phyloP scores from a whole-genome alignment of 2,329 filamentous ascomycete genomes.

The Aspergillus arachidicola region DNA sequence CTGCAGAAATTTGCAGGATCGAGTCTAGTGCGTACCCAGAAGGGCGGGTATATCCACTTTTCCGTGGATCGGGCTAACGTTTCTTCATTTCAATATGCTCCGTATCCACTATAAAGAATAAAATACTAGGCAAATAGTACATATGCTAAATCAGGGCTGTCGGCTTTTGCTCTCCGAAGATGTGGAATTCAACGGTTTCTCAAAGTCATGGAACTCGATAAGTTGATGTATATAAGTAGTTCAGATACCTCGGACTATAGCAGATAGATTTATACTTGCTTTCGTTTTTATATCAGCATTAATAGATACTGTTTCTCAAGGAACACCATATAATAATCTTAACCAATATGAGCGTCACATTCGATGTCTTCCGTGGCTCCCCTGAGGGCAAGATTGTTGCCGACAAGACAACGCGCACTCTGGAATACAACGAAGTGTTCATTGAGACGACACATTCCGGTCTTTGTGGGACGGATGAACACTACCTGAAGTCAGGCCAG shows the following conservation, averaged over 20 bases:
- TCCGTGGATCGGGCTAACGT: not conserved
- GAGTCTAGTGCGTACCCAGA: not conserved
- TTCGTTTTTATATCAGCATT: not conserved
- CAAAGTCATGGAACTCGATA: not conserved
- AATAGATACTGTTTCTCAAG: not conserved
- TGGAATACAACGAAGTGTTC: conserved; percentile 20
- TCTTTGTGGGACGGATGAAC: conserved; percentile 27
- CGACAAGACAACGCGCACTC: conserved; percentile 10
- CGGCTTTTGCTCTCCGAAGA: not conserved
- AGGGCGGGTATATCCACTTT: not conserved
- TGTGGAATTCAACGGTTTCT: not conserved
- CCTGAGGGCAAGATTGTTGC: conserved; percentile 18
- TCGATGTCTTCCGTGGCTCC: conserved; percentile 24
- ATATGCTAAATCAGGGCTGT: not conserved
- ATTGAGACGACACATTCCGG: conserved; percentile 25
- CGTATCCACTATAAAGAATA: not conserved
- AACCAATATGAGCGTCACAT: conserved; percentile 11
- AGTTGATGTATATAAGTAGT: not conserved
- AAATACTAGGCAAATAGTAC: not conserved
- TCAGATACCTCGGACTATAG: not conserved
- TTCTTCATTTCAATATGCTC: not conserved
- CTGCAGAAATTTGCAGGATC: not conserved
- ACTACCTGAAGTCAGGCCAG: conserved; percentile 21
- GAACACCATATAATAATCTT: not conserved
- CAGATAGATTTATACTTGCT: not conserved